Base-by-base conservation (phyloP, 164 flowering plant species). In the Vitis riparia region DNA sequence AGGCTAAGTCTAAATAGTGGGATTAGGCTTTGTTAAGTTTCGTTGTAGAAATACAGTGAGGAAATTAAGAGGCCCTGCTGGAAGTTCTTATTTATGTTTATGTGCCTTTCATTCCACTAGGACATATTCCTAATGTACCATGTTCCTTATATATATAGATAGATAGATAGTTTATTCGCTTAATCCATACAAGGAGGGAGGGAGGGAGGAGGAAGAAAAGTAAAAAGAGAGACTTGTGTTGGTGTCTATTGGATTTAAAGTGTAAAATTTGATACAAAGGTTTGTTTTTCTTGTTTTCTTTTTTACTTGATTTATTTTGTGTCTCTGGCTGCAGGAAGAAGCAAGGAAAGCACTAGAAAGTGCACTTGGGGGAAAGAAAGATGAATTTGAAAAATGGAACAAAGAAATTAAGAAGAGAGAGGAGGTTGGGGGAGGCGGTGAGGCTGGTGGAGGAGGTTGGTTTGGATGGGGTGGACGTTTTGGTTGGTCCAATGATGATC, bases 281-380 rank as follows among this genome's bases (percentile, higher is more conserved):
- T 74, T 14, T 10, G 56, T 30, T 7, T 12, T 59, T 55, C 3
- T 58, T 59, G 59, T 3, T 69, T 10, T 63, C 23, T 5, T 27
- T 58, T 9, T 29, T 19, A 19, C 63, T 62, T 44, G 53, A 53
- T 0, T 8, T 30, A 59, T 55, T 56, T 49, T 16, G 23, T 69
- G 11, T 69, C 10, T 66, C 3, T 62, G 11, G 17, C 64, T 64
- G 67, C 87, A 94, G 97, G 98, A 94, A 53, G 86, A 92, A 83
- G 98, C 97, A 12, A 86, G 79, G 73, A 92, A 89, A 77, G 97
- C 98, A 57, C 77, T 94, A 83, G 98, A 94, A 79, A 73, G 84
- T 79, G 98, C 98, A 53, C 89, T 94, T 65, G 96, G 91, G 65
- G 97, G 89, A 65, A 92, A 92, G 89, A 89, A 87, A 76, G 73